Base-by-base conservation (phyloP, 2,329 filamentous ascomycete species). In the Dendrostoma leiphaemia region DNA sequence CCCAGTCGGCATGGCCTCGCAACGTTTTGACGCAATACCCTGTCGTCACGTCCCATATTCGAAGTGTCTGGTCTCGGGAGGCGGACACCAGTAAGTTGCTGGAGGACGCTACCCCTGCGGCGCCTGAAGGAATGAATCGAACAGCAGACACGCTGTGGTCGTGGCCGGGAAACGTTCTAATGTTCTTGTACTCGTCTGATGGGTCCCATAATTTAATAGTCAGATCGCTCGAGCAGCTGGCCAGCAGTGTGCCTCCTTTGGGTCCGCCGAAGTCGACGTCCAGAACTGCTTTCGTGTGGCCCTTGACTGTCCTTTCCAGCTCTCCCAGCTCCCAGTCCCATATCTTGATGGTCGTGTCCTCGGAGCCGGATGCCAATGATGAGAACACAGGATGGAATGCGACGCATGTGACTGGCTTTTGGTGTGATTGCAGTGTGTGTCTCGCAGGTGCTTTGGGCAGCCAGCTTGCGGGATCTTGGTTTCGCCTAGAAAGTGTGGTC, bases 321-420 rank as follows among this genome's bases (percentile, higher is more conserved):
- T 97, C 92, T 45, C 93, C 93, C 23, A 95, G 74, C 65, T 97
- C 92, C 89, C 91, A 97, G 66, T 97, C 92, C 92, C 92, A 97
- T 52, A 97, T 92, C 66, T 97, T 97, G 69, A 97, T 96, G 7
- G 89, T 96, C 51, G 84, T 89, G 70, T 97, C 93, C 69, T 96
- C 92, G 8, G 91, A 95, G 15, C 90, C 92, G 0, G 91, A 94
- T 9, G 92, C 93, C 21, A 97, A 78, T 5, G 90, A 93, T 9
- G 91, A 93, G 71, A 96, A 97, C 29, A 94, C 80, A 0, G 92
- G 92, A 68, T 97, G 92, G 67, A 97, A 97, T 15, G 92, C 92
- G 54, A 97, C 85, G 65, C 90, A 92, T 53, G 88, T 96, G 56
- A 97, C 85, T 13, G 90, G 83, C 23, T 84, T 78, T 63, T 91